phyloP scores from a whole-genome alignment of 805 yeast species.

The Zygotorulaspora danielsina region DNA sequence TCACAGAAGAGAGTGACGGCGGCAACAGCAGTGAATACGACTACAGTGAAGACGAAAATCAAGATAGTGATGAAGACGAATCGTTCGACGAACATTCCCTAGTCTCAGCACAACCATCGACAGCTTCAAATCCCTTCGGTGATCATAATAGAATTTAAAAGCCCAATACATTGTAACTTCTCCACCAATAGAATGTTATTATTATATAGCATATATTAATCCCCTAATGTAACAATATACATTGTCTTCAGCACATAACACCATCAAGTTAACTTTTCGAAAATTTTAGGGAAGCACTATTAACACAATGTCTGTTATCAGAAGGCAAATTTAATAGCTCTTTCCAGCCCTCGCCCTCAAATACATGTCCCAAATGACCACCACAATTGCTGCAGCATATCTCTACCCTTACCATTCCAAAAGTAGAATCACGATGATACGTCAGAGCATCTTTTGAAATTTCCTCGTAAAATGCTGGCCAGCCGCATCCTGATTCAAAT shows the following conservation, averaged over 20 bases:
- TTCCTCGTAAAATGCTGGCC: slow-evolving; percentile 94
- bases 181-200: too few relatives aligned
- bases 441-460: slow-evolving; percentile 72
- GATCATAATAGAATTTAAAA: slow-evolving; percentile 40
- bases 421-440: slow-evolving; percentile 53
- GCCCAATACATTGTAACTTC: too few relatives aligned
- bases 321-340: slow-evolving; percentile 51
- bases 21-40: slow-evolving; percentile 41
- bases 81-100: slow-evolving; percentile 12
- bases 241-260: too few relatives aligned
- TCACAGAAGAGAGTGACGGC: slow-evolving; percentile 42
- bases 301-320: slow-evolving; percentile 86
- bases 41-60: slow-evolving; percentile 33
- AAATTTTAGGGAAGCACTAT: slow-evolving; percentile 76
- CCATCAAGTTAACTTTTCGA: slow-evolving; percentile 19
- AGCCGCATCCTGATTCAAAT: slow-evolving; percentile 90
- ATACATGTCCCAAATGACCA: slow-evolving; percentile 94
- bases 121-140: slow-evolving; percentile 48
- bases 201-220: not conserved
- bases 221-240: too few relatives aligned
- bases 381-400: slow-evolving; percentile 86
- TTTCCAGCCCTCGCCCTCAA: slow-evolving; percentile 84
- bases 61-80: slow-evolving; percentile 21
- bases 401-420: slow-evolving; percentile 83
- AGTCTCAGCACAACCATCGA: slow-evolving; percentile 20